Conservation (phyloP, 306 rosid species). For the Coriaria nepalensis region DNA sequence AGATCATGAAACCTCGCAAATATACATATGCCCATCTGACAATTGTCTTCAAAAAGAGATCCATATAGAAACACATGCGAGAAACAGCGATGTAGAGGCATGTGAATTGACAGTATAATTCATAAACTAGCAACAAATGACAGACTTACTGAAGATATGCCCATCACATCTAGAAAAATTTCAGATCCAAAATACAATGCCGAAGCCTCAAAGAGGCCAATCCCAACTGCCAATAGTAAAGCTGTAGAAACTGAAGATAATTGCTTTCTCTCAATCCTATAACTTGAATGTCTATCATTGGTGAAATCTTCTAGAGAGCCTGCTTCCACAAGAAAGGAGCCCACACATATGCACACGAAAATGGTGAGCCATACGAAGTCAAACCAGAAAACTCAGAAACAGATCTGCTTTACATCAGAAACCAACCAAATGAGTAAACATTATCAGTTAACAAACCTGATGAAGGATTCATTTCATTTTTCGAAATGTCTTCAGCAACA, state of each 20-base stretch:
- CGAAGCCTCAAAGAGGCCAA: conserved; percentile 79
- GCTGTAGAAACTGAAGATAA: conserved; percentile 92
- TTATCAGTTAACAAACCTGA: conserved; percentile 34
- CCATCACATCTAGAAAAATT: conserved; percentile 55
- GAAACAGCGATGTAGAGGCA: too few relatives aligned
- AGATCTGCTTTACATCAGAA: too few relatives aligned
- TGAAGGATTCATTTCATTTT: conserved; percentile 27
- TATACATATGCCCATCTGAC: not conserved
- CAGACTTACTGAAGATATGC: conserved; percentile 61
- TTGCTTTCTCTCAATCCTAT: conserved; percentile 36
- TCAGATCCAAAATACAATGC: conserved; percentile 69
- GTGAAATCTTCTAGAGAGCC: conserved; percentile 15
- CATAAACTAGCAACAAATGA: too few relatives aligned
- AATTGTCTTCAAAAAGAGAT: too few relatives aligned
- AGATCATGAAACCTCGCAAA: not conserved
- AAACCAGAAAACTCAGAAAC: too few relatives aligned
- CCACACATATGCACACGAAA: too few relatives aligned
- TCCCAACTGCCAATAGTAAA: conserved; percentile 55
- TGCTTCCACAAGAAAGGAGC: conserved; percentile 23
- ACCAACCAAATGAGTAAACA: too few relatives aligned
- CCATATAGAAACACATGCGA: too few relatives aligned
- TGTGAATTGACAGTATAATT: too few relatives aligned
- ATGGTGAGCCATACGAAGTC: too few relatives aligned
- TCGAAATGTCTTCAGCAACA: conserved; percentile 87
- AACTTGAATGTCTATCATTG: conserved; percentile 30